Evolutionary conservation across 2,329 filamentous ascomycete genomes (phyloP), one percentile per base, ranked within the genome.

Genomic region (Cadophora gregata): DNA sequence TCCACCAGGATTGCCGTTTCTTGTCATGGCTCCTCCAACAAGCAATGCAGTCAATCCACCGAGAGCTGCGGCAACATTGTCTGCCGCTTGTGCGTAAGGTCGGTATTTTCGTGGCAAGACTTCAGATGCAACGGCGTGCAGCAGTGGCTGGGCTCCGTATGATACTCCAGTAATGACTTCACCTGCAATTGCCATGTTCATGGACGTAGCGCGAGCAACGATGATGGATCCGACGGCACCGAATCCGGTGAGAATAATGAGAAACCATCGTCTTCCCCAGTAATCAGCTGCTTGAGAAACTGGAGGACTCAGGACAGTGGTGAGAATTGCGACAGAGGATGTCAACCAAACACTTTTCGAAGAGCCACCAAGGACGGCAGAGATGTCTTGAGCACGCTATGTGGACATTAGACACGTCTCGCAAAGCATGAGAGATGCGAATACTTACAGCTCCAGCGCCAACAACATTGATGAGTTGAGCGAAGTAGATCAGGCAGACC

Each of bases 241-340:
- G 45, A 75, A 73, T 14, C 75, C 31, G 1, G 75, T 79, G 10
- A 77, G 72, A 24, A 75, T 59, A 29, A 81, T 73, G n/a, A 82
- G 75, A 63, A 81, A 78, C 77, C 76, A 79, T 72, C 76, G 77
- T 8, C 80, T 76, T n/a, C 80, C 79, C 80, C 79, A 81, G 71
- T 79, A 80, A 69, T 82, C 80, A 24, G 79, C 77, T 0, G 78
- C 80, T 66, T 81, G 80, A 14, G 78, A 78, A 12, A 80, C 74
- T 12, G 78, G 76, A 14, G 70, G 78, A 24, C 80, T 77, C 75
- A 79, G 81, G 69, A 80, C 77, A 7, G 75, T 75, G 1, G 79
- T 80, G 24, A 79, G 59, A 65, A 80, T 80, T 51, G 77, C 73
- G 63, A 81, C 77, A 12, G 75, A 64, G 5, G 75, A 72, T 1